Evolutionary conservation across 2,329 filamentous ascomycete genomes (phyloP), one percentile per base, ranked within the genome.

Genomic region (Aspergillus calidoustus): DNA sequence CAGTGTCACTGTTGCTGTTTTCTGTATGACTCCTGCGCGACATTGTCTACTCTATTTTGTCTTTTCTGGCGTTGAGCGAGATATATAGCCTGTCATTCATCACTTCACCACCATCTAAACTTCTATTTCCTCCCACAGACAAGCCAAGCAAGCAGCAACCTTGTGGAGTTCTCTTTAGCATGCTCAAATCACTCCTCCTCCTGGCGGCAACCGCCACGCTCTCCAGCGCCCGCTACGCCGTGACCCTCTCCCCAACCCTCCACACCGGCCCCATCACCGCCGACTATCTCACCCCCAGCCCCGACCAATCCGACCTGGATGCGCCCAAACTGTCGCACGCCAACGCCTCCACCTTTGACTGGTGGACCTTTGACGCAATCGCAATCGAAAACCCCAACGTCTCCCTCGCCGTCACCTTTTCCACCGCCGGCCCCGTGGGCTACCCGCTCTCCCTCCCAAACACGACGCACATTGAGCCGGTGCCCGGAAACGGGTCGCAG

Each of bases 291-390:
- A 54, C 53, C 5, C 41, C 59, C 3, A 38, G 44, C 0, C 28
- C 51, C 1, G 31, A 17, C 6, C 25, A 66, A 6, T 63, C 66
- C 7, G 64, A 55, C 9, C 63, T 75, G 5, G 71, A 74, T 53
- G 51, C 65, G 25, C 74, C 75, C 0, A 71, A 73, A 50, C 30
- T 76, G 7, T 53, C 60, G 38, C 49, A 44, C 11, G 65, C 76
- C 53, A 76, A 75, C 53, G 19, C 56, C 34, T 67, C 72, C 28
- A 70, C 70, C 19, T 77, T 74, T 50, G 74, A 77, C 65, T 79
- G 76, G 76, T 80, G 77, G 78, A 79, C 77, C 61, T 79, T 79
- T 49, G 76, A 80, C 60, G 74, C 67, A 22, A 69, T 80, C 11
- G 69, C 76, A 1, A 52, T 63, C 2, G 64, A 65, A 7, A 66